These are phyloP conservation scores for Tothia fuscella DNA, from an alignment of 2,329 filamentous ascomycete species.

Conservation along the genomic window DNA sequence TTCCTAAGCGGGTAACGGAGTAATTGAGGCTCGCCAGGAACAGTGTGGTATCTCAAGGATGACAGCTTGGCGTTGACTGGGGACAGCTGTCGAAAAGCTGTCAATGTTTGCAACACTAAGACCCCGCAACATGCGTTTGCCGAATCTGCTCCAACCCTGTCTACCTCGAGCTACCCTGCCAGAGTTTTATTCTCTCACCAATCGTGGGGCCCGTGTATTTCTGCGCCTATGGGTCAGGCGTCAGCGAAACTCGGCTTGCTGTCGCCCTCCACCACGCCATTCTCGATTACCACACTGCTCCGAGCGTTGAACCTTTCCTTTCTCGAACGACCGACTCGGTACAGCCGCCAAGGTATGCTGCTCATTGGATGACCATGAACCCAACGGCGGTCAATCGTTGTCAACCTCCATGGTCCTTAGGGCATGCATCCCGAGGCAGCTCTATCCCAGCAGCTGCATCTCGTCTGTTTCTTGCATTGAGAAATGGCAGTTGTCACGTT, in stretches of 20 bases:
- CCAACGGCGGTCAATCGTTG: not conserved
- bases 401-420: constrained; percentile 5
- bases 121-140: constrained; percentile 5
- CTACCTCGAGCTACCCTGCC: not conserved
- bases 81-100: constrained; percentile 5
- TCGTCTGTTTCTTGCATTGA: constrained; percentile 9
- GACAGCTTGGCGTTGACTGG: not conserved
- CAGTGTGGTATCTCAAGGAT: not conserved
- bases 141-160: not conserved
- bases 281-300: not conserved
- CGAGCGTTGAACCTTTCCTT: constrained; percentile 4
- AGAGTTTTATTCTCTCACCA: constrained; percentile 6
- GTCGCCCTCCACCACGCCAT: not conserved
- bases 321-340: constrained; percentile 7
- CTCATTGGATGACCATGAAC: constrained; percentile 3
- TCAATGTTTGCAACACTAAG: constrained; percentile 4
- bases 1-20: constrained; percentile 8
- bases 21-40: constrained; percentile 3
- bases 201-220: constrained; percentile 1
- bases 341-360: constrained; percentile 1
- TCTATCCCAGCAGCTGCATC: constrained; percentile 1
- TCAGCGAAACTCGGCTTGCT: not conserved
- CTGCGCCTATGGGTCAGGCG: not conserved
- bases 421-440: constrained; percentile 6
- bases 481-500: constrained; percentile 1